Evolutionary conservation across 148 eudicot species (phyloP), one percentile per base, ranked within the genome.

Genomic region (Rhododendron williamsianum): DNA sequence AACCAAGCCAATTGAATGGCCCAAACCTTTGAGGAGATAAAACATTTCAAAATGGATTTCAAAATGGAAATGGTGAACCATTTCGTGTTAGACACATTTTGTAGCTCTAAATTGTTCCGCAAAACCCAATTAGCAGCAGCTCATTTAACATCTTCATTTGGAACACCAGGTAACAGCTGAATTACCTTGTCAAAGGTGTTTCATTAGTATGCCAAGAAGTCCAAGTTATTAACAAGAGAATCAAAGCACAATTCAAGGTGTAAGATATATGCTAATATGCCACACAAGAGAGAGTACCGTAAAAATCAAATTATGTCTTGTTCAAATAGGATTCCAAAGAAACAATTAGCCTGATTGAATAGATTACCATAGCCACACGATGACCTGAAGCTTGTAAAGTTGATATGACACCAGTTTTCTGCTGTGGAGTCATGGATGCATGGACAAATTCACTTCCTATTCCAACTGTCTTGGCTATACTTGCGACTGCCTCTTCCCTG

Each of bases 401-500:
- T 87, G 96, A 92, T 82, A 96, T 94, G 82, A 86, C 87, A 60
- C 81, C 91, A 87, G 98, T 94, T 93, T 96, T 96, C 90, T 91
- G 91, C 82, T 84, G 91, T 78, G 99, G 99, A 76, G 92, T 93
- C 87, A 96, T 87, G 46, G 98, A 93, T 87, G 98, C 90, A 86
- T 94, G 89, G 84, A 95, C 90, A 86, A 83, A 90, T 79, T 94
- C 90, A 87, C 84, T 86, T 87, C 89, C 88, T 87, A 96, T 91
- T 83, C 99, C 99, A 87, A 94, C 90, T 46, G 89, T 81, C 77
- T 90, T 90, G 63, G 95, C 98, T 79, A 96, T 91, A 83, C 82
- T 89, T 92, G 94, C 93, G 86, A 95, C 98, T 89, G 97, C 99
- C 89, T 93, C 99, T 92, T 94, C 93, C 93, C 95, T 92, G 95